Evolutionary conservation across 2,329 filamentous ascomycete genomes (phyloP).

Genomic region (Penicillium sp.): DNA sequence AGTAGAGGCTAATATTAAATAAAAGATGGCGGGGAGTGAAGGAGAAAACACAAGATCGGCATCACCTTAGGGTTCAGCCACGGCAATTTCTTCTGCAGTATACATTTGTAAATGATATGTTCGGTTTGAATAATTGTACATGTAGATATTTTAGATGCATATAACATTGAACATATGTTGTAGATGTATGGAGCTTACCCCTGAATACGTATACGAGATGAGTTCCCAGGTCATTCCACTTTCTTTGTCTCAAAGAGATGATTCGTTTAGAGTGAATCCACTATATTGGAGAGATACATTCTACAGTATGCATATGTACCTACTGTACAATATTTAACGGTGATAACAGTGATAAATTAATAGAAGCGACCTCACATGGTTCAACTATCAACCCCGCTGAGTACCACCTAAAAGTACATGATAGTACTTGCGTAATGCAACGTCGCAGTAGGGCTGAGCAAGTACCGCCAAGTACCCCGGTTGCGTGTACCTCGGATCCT

Average conservation of each 20-base stretch:
- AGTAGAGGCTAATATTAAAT: background rate
- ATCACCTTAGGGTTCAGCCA: conserved; percentile 15
- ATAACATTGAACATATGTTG: background rate
- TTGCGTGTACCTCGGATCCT: conserved; percentile 4
- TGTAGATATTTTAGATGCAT: background rate
- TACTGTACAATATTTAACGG: background rate
- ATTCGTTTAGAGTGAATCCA: background rate
- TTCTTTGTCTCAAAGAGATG: background rate
- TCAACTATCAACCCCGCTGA: conserved; percentile 1
- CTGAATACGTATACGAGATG: background rate
- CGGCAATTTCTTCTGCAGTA: conserved; percentile 6
- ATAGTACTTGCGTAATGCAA: background rate
- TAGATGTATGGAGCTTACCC: background rate
- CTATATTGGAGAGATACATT: background rate
- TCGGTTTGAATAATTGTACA: background rate
- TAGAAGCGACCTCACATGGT: background rate
- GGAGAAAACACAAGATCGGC: conserved; percentile 12
- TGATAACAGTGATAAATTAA: background rate
- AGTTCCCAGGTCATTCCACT: background rate
- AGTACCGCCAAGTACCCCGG: conserved; percentile 9
- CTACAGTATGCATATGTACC: background rate
- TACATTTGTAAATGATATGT: background rate
- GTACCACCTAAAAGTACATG: background rate
- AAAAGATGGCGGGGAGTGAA: conserved; percentile 25
- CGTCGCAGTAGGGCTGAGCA: background rate